Conservation (phyloP, 306 rosid genomes). For the Pyrus bretschneideri region DNA sequence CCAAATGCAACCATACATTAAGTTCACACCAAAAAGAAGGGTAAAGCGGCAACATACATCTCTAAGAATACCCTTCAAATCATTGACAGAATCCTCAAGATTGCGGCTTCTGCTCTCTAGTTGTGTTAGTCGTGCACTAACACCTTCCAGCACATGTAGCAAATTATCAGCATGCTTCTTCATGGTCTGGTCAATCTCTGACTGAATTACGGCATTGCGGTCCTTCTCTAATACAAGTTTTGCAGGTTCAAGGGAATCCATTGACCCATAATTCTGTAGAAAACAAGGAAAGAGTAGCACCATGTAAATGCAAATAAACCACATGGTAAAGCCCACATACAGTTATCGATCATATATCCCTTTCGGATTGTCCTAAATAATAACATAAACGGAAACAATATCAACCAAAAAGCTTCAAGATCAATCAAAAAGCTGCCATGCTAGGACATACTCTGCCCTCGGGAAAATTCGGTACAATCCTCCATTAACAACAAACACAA, state of each 20-base stretch:
- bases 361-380: neutral
- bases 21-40: conserved; percentile 5
- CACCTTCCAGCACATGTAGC: conserved; percentile 68
- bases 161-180: conserved; percentile 63
- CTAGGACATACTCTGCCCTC: neutral
- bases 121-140: conserved; percentile 72
- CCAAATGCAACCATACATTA: conserved; percentile 9
- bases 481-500: neutral
- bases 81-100: conserved; percentile 74
- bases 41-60: conserved; percentile 44
- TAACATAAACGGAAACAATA: neutral
- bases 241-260: conserved; percentile 64
- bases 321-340: neutral
- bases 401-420: neutral
- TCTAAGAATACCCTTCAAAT: conserved; percentile 73
- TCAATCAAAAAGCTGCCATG: neutral
- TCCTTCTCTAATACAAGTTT: conserved; percentile 51
- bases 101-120: conserved; percentile 66
- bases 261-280: conserved; percentile 57
- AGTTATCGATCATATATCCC: neutral
- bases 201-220: conserved; percentile 36
- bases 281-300: conserved; percentile 7
- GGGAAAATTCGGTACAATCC: neutral
- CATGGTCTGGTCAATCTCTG: conserved; percentile 74
- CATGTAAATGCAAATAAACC: conserved; percentile 3